Base-by-base conservation (phyloP, 352 stramenopile genomes). In the Pythium diclinum region DNA sequence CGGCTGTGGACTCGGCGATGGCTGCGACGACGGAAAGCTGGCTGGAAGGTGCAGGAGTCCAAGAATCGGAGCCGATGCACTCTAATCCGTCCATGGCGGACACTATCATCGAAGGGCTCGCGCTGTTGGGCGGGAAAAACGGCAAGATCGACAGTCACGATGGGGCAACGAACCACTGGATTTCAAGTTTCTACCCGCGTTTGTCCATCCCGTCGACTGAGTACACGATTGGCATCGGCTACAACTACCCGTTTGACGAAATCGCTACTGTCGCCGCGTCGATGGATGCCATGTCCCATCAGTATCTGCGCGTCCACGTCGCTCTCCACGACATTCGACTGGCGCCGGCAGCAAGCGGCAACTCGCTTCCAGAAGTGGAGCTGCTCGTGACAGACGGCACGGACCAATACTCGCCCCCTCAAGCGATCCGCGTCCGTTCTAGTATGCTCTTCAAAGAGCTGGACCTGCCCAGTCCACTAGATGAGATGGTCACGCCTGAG, bases 221-320 rank as follows among this genome's bases (percentile, higher is more conserved):
- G 42, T 19, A 42, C 34, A 59, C 34, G 5, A n/a, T 11, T 3
- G 59, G 59, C 8, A 60, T 55, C 4, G 54, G 55, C 7, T 56
- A 59, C 47, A 54, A 42, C 17, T 64, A 56, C 36, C 52, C 63
- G 4, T 65, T 70, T 33, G 42, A 61, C 10, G 56, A 70, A 16
- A 46, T 65, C 9, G 38, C 44, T 9, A 9, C 28, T 4, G 56
- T 70, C 13, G 48, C 23, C 30, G 56, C 64, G 25, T 60, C 56
- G 3, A 64, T 70, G 56, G 63, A 70, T n/a, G 63, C 63, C 1
- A n/a, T 70, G 42, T 57, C 57, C 1, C 63, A 70, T 47, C 48
- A 54, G n/a, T 65, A 65, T 51, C 23, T 69, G n/a, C 63, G 63
- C 16, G 63, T 69, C 34, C 56, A 60, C 19, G 63, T 69, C 5